phyloP scores from a whole-genome alignment of 1,139 yeast genomes.

The Suhomyces choctaworum region DNA sequence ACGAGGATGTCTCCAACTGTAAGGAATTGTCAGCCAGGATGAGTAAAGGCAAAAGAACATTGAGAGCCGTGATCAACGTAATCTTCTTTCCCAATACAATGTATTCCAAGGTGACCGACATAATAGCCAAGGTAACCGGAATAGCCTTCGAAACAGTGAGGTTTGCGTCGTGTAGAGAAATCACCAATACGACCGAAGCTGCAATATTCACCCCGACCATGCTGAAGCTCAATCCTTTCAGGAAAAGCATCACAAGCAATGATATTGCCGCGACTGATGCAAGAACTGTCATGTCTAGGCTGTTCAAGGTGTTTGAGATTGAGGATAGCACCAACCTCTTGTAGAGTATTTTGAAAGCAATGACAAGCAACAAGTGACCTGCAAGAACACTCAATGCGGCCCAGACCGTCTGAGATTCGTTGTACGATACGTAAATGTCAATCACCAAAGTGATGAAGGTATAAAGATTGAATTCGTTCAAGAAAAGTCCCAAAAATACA shows the following conservation, averaged over 20 bases:
- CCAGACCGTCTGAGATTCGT: conserved; percentile 12
- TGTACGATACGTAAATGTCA: conserved; percentile 21
- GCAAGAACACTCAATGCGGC: conserved; percentile 13
- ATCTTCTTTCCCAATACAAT: conserved; percentile 20
- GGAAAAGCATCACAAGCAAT: conserved; percentile 5
- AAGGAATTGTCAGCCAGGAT: conserved; percentile 20
- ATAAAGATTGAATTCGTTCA: conserved; percentile 30
- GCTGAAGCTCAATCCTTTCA: conserved; percentile 17
- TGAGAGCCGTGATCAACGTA: conserved; percentile 13
- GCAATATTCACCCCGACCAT: conserved; percentile 29
- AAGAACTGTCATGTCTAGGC: conserved; percentile 9
- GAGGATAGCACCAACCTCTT: conserved; percentile 14
- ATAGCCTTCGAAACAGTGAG: conserved; percentile 20
- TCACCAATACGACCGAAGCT: conserved; percentile 24
- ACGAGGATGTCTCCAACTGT: conserved; percentile 7
- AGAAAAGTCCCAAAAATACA: conserved; percentile 28
- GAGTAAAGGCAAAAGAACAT: conserved; percentile 20
- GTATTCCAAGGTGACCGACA: conserved; percentile 25
- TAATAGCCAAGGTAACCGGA: conserved; percentile 21
- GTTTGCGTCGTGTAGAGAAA: conserved; percentile 28
- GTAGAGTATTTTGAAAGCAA: conserved; percentile 19
- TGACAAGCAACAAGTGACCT: conserved; percentile 23
- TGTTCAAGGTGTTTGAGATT: conserved; percentile 9
- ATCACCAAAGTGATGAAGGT: conserved; percentile 25
- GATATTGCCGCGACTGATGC: conserved; percentile 5